Percentiles rank a stretch among this genome's conserved stretches.
Conservation (phyloP, 768 basidiomycete genomes). For the Kwoniella heveanensis region DNA sequence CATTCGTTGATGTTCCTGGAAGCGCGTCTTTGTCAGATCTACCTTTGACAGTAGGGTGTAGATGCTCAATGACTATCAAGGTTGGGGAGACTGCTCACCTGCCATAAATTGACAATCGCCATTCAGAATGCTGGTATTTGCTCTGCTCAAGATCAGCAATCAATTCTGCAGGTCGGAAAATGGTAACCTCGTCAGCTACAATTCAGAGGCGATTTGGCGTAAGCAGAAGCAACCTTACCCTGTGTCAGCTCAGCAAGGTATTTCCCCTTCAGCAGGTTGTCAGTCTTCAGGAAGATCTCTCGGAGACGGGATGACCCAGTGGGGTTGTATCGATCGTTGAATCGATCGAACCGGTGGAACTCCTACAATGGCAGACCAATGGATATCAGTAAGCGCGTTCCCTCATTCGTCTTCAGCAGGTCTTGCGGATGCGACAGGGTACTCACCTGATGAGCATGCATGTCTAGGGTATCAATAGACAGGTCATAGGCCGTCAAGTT, state of each 20-base stretch:
- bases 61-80: no score
- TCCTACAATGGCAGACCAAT: conserved; percentile 61
- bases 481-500: conserved; percentile 95
- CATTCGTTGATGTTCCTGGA: conserved; percentile 67
- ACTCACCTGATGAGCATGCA: conserved; percentile 89
- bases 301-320: conserved; percentile 87
- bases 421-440: no score
- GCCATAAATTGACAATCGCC: conserved; percentile 95
- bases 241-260: conserved; percentile 93
- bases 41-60: no score
- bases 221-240: conserved; percentile 60
- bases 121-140: conserved; percentile 99
- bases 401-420: neutral
- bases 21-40: no score
- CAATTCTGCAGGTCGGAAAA: conserved; percentile 65
- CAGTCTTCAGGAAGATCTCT: conserved; percentile 98
- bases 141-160: conserved; percentile 98
- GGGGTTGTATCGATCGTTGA: conserved; percentile 96
- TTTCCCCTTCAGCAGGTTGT: conserved; percentile 86
- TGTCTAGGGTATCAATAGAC: conserved; percentile 97
- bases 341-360: conserved; percentile 98
- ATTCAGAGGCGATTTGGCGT: neutral
- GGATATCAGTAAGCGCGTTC: neutral
- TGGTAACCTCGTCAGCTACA: neutral
- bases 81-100: no score